Evolutionary conservation across 176 grass and related monocot species (phyloP).

Genomic region (Calamus simplicifolius): DNA sequence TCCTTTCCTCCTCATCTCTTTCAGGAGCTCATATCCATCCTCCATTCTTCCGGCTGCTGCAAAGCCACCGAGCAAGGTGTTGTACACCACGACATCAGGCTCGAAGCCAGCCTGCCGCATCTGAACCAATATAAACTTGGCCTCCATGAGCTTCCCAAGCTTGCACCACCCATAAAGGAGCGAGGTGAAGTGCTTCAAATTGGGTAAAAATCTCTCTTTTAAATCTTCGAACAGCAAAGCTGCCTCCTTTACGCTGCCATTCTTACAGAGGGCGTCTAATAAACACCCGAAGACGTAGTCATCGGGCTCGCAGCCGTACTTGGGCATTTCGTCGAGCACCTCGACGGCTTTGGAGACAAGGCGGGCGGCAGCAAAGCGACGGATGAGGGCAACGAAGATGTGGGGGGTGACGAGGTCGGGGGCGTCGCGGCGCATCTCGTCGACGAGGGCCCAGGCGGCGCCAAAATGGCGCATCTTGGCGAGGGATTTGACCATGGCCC

Average conservation of each 20-base stretch:
- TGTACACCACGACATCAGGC: conserved; percentile 76
- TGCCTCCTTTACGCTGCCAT: conserved; percentile 48
- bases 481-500: conserved; percentile 35
- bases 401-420: conserved; percentile 41
- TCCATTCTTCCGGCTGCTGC: conserved; percentile 67
- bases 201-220: conserved; percentile 35
- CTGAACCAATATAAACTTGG: conserved; percentile 77
- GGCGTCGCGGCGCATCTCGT: conserved; percentile 36
- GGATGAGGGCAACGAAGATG: conserved; percentile 21
- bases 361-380: conserved; percentile 31
- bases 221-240: conserved; percentile 81
- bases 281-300: conserved; percentile 35
- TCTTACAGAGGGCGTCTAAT: conserved; percentile 41
- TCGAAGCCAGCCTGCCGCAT: conserved; percentile 57
- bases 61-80: conserved; percentile 82
- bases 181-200: conserved; percentile 73
- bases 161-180: conserved; percentile 93
- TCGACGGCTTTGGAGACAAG: conserved; percentile 42
- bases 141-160: conserved; percentile 78
- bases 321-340: conserved; percentile 46
- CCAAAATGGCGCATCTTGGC: conserved; percentile 44
- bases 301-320: conserved; percentile 11
- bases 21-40: conserved; percentile 61
- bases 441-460: conserved; percentile 36
- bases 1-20: conserved; percentile 62